Conservation (phyloP, 306 rosid species). For the Amphicarpaea edgeworthii region DNA sequence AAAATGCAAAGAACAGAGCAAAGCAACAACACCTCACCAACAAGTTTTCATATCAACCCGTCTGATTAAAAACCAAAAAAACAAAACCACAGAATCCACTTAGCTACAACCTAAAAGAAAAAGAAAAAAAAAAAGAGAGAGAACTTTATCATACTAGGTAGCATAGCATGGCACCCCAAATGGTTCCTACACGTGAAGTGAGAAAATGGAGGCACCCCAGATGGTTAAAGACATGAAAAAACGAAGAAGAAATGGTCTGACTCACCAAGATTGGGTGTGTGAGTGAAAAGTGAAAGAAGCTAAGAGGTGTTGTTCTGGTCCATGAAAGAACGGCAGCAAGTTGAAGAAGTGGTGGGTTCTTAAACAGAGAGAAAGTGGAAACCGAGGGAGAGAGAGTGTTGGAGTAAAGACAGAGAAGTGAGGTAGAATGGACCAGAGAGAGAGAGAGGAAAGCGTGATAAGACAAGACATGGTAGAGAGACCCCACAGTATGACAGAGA, state of each 20-base stretch:
- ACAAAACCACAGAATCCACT: constrained; percentile 28
- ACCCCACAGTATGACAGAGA: constrained; percentile 38
- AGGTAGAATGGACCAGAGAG: constrained; percentile 50
- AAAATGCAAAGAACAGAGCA: constrained; percentile 15
- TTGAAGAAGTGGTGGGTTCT: constrained; percentile 10
- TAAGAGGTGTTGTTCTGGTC: not conserved
- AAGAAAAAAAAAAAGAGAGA: not conserved
- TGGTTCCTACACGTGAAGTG: not conserved
- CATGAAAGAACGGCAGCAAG: constrained; percentile 44
- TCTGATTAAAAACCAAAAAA: not conserved
- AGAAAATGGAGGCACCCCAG: constrained; percentile 13
- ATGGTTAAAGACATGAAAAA: not conserved
- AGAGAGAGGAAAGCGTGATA: constrained; percentile 51
- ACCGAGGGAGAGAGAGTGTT: constrained; percentile 39
- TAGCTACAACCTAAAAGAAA: not conserved
- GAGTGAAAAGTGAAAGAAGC: constrained; percentile 6
- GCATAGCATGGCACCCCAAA: constrained; percentile 14
- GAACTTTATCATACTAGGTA: not conserved
- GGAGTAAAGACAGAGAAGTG: constrained; percentile 31
- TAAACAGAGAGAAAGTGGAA: constrained; percentile 41
- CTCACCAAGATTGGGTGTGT: constrained; percentile 43
- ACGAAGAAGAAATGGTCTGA: not conserved
- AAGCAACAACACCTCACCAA: constrained; percentile 8
- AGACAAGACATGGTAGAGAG: constrained; percentile 55
- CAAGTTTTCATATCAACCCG: not conserved